Base-by-base conservation (phyloP, 2,329 filamentous ascomycete species). In the Nemania serpens region DNA sequence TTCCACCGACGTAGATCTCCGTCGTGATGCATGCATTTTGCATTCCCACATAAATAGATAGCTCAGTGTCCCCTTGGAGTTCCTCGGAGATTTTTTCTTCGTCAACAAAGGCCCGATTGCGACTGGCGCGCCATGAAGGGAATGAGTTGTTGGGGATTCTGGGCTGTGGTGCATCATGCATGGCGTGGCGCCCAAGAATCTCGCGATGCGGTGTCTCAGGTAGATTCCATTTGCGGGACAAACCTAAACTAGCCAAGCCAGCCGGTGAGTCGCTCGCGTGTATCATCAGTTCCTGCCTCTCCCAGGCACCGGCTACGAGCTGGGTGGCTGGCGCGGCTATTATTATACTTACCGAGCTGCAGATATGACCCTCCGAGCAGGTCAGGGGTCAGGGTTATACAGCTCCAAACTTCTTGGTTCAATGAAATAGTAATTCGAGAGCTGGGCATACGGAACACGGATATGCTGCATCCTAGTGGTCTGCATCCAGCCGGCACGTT, bases 191-290 rank as follows among this genome's bases (percentile, higher is more conserved):
- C n/a, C 47, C 20, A 18, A 25, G 25, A 18, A 46, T 25, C n/a
- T 15, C 29, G n/a, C 10, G 17, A 54, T 54, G 42, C 43, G 42
- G 17, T 51, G 48, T 55, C 48, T 60, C 41, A 45, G 12, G 29
- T 53, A 42, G 12, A 51, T 47, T 51, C n/a, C 22, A 42, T 13
- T 6, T 6, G 36, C 9, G 1, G 22, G 20, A 12, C 20, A 42
- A 61, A 61, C 54, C 25, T 53, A 53, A 49, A 56, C 3, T 22
- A 5, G 13, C 25, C 25, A 7, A 29, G 25, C 25, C 7, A 29
- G 25, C 25, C 25, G 7, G 3, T 7, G 4, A 29, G 25, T 7
- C 6, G 9, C 17, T 4, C 15, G 4, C 17, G n/a, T 43, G 17
- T 5, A 17, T 43, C 15, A 11, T 56, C 20, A 34, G 41, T 20